phyloP scores from a whole-genome alignment of 1,139 yeast genomes.

The Geotrichum australiense region DNA sequence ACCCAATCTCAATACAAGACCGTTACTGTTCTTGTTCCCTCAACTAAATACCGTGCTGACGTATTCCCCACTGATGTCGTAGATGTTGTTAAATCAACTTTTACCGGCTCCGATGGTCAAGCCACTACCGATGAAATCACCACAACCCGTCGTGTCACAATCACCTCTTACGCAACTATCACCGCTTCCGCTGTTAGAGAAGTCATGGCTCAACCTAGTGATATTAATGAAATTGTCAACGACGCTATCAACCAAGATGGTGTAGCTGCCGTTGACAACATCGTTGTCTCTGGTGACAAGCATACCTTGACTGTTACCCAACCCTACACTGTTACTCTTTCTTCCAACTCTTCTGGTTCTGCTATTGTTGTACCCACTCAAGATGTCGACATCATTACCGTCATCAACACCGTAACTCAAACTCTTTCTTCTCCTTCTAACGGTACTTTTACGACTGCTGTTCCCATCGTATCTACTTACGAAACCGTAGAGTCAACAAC shows the following conservation, averaged over 20 bases:
- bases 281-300: conserved; percentile 3
- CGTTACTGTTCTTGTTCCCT: conserved; percentile 7
- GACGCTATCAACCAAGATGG: conserved; percentile 9
- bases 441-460: conserved; percentile 1
- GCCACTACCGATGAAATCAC: conserved; percentile 3
- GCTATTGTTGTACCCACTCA: conserved; percentile 5
- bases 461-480: conserved; percentile 7
- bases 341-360: conserved; percentile 1
- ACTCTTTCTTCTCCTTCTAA: conserved; percentile 1
- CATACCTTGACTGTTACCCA: conserved; percentile 11
- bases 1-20: conserved; percentile 1
- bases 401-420: conserved; percentile 3
- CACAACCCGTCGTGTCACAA: conserved; percentile 6
- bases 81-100: neutral
- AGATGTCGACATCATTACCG: conserved; percentile 12
- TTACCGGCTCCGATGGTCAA: conserved; percentile 6
- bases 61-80: conserved; percentile 4
- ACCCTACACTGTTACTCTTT: conserved; percentile 5
- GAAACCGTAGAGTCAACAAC: conserved; percentile 2
- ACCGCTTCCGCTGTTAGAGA: conserved; percentile 9
- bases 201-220: conserved; percentile 8
- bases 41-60: neutral
- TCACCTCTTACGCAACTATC: conserved; percentile 7
- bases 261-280: conserved; percentile 10
- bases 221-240: conserved; percentile 7